phyloP scores from a whole-genome alignment of 495 filamentous ascomycete species.

The Acidiella bohemica region DNA sequence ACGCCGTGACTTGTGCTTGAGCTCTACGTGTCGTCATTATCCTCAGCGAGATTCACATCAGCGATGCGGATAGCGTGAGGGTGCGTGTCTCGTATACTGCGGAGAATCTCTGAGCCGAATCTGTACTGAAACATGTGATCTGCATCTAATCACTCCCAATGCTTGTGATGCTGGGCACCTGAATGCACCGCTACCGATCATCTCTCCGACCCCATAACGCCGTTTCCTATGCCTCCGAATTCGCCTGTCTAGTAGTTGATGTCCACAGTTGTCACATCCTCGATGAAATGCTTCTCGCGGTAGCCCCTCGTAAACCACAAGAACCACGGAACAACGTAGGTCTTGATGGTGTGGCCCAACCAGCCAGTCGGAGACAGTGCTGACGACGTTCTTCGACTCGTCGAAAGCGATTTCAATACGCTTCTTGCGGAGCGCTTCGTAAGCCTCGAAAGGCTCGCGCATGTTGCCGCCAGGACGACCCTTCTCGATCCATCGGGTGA shows the following conservation, averaged over 20 bases:
- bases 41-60: too few species aligned
- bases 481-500: constrained; percentile 28
- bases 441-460: constrained; percentile 36
- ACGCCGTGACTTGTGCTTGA: too few species aligned
- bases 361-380: constrained; percentile 32
- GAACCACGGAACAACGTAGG: constrained; percentile 26
- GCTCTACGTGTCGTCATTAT: too few species aligned
- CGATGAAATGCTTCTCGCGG: constrained; percentile 25
- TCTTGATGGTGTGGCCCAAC: constrained; percentile 30
- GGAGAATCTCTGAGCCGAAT: not conserved
- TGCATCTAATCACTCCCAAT: too few species aligned
- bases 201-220: too few species aligned
- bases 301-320: constrained; percentile 24
- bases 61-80: too few species aligned
- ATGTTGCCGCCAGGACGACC: constrained; percentile 23
- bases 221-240: not conserved
- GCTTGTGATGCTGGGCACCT: too few species aligned
- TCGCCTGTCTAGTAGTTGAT: constrained; percentile 16
- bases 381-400: constrained; percentile 35
- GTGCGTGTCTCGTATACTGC: not conserved
- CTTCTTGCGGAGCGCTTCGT: constrained; percentile 37
- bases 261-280: constrained; percentile 22
- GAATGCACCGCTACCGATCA: too few species aligned
- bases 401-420: constrained; percentile 41
- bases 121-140: too few species aligned